Percentiles rank a stretch among this genome's conserved stretches.
Evolutionary conservation across 176 grass and related monocot species (phyloP).

Genomic region (Aegilops longissima): DNA sequence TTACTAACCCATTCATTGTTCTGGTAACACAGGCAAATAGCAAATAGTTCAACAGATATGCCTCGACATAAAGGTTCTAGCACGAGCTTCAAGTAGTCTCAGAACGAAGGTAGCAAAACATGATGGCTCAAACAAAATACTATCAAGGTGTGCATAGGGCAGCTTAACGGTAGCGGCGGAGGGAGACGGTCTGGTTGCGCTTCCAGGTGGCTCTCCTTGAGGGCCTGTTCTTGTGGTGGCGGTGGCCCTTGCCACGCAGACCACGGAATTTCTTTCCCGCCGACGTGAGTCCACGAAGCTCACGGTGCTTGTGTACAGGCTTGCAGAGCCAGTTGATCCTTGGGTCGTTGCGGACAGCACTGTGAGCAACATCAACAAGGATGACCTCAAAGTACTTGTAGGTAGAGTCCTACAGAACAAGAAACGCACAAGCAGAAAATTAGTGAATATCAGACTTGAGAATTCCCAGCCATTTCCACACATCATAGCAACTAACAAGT

Average conservation of each 20-base stretch:
- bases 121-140: slow-evolving; percentile 23
- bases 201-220: slow-evolving; percentile 88
- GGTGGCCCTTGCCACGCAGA: slow-evolving; percentile 72
- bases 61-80: neutral
- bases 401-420: slow-evolving; percentile 44
- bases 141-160: slow-evolving; percentile 13
- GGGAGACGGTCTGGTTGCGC: slow-evolving; percentile 77
- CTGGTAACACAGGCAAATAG: neutral
- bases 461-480: too few species aligned
- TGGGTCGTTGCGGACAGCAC: slow-evolving; percentile 63
- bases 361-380: slow-evolving; percentile 75
- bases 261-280: slow-evolving; percentile 90
- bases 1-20: neutral
- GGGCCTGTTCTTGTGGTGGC: slow-evolving; percentile 65
- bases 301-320: slow-evolving; percentile 82
- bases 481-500: neutral
- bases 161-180: slow-evolving; percentile 77
- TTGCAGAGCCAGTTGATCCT: slow-evolving; percentile 91
- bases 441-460: neutral
- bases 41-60: slow-evolving; percentile 23
- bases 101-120: slow-evolving; percentile 44
- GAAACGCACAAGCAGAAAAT: neutral
- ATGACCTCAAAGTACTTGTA: slow-evolving; percentile 77
- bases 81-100: neutral
- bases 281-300: slow-evolving; percentile 84